These are phyloP conservation scores for Solanum hybrid DNA, from an alignment of 305 asterid species.

Conservation along the genomic window DNA sequence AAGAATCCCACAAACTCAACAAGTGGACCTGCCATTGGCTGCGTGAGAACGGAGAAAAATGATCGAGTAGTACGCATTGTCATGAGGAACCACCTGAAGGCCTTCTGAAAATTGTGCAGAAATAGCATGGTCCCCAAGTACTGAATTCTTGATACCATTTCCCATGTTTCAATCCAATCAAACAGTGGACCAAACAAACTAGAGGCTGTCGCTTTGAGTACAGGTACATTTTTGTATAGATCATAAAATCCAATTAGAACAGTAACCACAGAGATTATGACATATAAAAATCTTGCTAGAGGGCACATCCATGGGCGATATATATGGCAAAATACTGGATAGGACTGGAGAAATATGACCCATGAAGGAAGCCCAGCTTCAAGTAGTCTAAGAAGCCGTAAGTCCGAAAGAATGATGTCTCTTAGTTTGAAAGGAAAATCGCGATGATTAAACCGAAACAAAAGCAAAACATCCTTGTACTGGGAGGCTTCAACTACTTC, in stretches of 20 bases:
- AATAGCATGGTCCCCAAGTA: constrained; percentile 95
- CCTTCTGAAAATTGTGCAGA: constrained; percentile 90
- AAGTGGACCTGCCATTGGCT: constrained; percentile 67
- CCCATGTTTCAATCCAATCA: constrained; percentile 96
- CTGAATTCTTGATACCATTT: constrained; percentile 83
- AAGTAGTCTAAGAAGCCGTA: constrained; percentile 71
- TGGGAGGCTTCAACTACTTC: constrained; percentile 45
- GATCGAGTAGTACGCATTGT: constrained; percentile 51
- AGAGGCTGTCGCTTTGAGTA: constrained; percentile 85
- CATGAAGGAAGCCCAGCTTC: constrained; percentile 98
- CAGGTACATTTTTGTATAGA: constrained; percentile 85
- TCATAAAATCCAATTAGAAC: constrained; percentile 93
- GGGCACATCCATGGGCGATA: constrained; percentile 99
- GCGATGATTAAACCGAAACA: constrained; percentile 60
- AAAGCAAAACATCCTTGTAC: constrained; percentile 69
- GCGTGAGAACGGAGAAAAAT: constrained; percentile 37
- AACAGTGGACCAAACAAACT: constrained; percentile 84
- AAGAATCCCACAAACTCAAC: constrained; percentile 50
- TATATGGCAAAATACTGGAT: constrained; percentile 78
- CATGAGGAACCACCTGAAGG: constrained; percentile 73
- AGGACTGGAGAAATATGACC: constrained; percentile 94
- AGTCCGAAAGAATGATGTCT: constrained; percentile 60
- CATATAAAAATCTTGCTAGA: constrained; percentile 69
- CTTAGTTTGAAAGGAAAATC: constrained; percentile 77
- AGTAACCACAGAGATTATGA: constrained; percentile 65